A percentile compares a stretch with the other conserved stretches of the same genome.
These are phyloP conservation scores for Talaromyces pinophilus DNA, from an alignment of 2,329 filamentous ascomycete genomes.

Conservation along the genomic window DNA sequence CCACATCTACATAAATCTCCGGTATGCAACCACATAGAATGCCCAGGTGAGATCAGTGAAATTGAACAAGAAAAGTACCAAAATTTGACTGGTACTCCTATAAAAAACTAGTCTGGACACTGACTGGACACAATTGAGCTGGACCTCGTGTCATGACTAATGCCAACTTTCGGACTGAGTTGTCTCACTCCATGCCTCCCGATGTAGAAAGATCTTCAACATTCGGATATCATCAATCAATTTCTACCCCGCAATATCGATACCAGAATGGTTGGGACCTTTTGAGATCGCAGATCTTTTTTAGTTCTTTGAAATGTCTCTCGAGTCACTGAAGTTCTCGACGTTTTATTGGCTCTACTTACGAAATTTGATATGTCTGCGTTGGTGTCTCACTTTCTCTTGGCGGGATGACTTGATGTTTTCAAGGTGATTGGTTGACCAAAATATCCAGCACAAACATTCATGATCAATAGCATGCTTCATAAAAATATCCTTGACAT, in stretches of 20 bases:
- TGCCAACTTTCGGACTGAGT: neutral
- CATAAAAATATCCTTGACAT: neutral
- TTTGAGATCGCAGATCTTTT: neutral
- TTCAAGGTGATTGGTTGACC: neutral
- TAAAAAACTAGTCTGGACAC: neutral
- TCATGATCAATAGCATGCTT: neutral
- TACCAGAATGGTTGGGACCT: neutral
- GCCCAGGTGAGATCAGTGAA: neutral
- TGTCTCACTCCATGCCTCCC: constrained; percentile 3
- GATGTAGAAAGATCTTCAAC: neutral
- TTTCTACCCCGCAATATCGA: constrained; percentile 6
- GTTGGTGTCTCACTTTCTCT: constrained; percentile 12
- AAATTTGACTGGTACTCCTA: neutral
- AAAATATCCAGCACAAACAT: neutral
- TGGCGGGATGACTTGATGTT: neutral
- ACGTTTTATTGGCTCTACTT: neutral
- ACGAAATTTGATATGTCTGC: neutral
- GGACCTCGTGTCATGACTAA: neutral
- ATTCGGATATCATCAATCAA: neutral
- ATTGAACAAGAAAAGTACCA: neutral
- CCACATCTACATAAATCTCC: neutral
- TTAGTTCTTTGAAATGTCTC: neutral
- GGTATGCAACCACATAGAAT: neutral
- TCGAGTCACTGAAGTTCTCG: neutral
- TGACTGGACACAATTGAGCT: neutral